Percentiles rank a stretch among this genome's conserved stretches.
phyloP scores from a whole-genome alignment of 306 rosid genomes.

The Cucurbita pepo region DNA sequence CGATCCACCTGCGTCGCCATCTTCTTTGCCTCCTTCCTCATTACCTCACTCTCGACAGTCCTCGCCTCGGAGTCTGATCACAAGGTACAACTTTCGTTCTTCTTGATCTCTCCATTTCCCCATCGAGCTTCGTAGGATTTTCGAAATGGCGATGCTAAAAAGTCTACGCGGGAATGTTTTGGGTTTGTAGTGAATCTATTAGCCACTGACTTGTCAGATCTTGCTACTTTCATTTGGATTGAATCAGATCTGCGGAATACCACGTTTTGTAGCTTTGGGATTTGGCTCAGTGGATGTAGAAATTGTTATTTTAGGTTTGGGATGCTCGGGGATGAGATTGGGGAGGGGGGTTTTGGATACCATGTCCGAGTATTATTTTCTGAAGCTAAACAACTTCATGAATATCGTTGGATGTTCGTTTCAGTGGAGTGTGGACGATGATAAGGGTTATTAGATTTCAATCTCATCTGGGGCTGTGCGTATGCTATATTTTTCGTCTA shows the following conservation, averaged over 20 bases:
- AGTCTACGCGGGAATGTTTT: not conserved
- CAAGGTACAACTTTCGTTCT: constrained; percentile 33
- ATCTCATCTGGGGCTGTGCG: not conserved
- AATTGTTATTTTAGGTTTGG: not conserved
- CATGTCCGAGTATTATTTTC: not conserved
- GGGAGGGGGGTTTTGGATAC: not conserved
- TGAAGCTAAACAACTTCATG: not conserved
- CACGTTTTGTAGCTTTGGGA: not conserved
- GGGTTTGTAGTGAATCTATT: not conserved
- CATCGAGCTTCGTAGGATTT: not conserved
- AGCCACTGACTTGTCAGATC: not conserved
- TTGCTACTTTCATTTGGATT: not conserved
- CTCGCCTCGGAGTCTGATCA: constrained; percentile 86
- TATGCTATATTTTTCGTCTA: not conserved
- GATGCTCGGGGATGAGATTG: not conserved
- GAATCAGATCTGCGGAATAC: not conserved
- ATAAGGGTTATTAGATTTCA: not conserved
- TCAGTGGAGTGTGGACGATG: not conserved
- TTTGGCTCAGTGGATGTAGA: not conserved
- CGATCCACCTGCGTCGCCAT: constrained; percentile 31
- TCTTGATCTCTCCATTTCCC: not conserved
- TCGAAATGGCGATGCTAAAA: not conserved
- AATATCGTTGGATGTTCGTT: not conserved
- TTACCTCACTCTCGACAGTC: constrained; percentile 22
- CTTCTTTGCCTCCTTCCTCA: constrained; percentile 17